Conservation (phyloP, 208 protist genomes). For the Zelonia costaricensis region DNA sequence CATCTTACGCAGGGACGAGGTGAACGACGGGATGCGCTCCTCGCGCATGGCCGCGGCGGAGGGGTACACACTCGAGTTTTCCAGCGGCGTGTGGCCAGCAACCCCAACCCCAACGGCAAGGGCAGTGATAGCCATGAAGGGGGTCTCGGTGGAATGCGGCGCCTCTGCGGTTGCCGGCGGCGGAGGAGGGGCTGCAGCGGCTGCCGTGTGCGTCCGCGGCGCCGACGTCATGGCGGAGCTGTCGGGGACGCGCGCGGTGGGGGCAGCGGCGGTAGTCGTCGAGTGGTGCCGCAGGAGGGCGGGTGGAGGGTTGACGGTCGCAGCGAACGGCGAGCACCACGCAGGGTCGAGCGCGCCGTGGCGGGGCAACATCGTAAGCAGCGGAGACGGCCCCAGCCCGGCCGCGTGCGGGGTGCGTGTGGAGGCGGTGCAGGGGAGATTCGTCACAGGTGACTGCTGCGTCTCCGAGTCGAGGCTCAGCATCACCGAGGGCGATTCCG, state of each 20-base stretch:
- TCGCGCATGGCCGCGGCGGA: background rate
- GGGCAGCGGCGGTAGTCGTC: background rate
- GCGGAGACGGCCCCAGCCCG: too few species aligned
- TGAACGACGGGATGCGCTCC: background rate
- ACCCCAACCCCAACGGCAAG: too few species aligned
- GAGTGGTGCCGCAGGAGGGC: background rate
- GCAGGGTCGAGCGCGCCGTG: background rate
- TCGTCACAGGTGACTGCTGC: background rate
- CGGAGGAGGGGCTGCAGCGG: too few species aligned
- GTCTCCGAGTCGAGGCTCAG: background rate
- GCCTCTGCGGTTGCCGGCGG: too few species aligned
- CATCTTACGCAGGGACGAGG: background rate
- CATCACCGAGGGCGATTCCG: too few species aligned
- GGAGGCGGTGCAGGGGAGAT: background rate
- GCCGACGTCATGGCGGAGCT: background rate
- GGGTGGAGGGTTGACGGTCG: background rate
- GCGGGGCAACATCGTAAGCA: too few species aligned
- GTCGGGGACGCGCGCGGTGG: background rate
- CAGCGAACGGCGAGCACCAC: background rate
- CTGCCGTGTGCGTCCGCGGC: too few species aligned
- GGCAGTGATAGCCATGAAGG: too few species aligned
- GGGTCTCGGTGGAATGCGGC: too few species aligned
- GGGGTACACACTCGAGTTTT: too few species aligned
- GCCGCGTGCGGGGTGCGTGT: background rate
- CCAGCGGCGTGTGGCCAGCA: background rate